A percentile compares a stretch with the other conserved stretches of the same genome.
phyloP scores from a whole-genome alignment of 768 basidiomycete genomes.

The Atractiella rhizophila region DNA sequence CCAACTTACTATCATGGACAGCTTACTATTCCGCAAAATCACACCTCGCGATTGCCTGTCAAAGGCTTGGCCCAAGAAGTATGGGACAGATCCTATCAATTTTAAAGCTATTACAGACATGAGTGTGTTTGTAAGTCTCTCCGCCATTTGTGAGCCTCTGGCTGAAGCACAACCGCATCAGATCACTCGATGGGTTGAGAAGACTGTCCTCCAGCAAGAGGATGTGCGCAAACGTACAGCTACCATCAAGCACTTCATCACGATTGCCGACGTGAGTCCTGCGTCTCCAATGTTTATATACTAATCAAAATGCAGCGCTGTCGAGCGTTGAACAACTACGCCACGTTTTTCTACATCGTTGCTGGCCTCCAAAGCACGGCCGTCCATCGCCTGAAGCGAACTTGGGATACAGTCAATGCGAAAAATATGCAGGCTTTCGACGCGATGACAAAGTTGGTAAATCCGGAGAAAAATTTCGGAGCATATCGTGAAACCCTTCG shows the following conservation, averaged over 20 bases:
- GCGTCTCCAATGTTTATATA: not conserved
- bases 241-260: constrained; percentile 70
- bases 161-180: constrained; percentile 21
- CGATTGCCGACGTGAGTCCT: constrained; percentile 54
- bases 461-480: constrained; percentile 78
- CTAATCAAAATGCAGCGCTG: constrained; percentile 46
- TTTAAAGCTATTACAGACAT: constrained; percentile 67
- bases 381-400: constrained; percentile 71
- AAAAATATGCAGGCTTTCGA: constrained; percentile 47
- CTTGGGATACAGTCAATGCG: constrained; percentile 66
- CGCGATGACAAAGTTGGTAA: constrained; percentile 65
- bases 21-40: constrained; percentile 60
- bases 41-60: constrained; percentile 71
- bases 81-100: constrained; percentile 31
- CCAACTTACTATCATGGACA: constrained; percentile 79
- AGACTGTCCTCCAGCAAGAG: constrained; percentile 47
- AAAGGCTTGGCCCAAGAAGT: constrained; percentile 42
- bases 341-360: constrained; percentile 84
- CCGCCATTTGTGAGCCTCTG: too few species aligned
- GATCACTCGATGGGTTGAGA: constrained; percentile 85
- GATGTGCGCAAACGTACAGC: constrained; percentile 59
- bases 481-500: constrained; percentile 69
- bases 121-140: constrained; percentile 43
- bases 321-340: constrained; percentile 70
- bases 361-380: constrained; percentile 84